These are phyloP conservation scores for Casuarina glauca DNA, from an alignment of 306 rosid genomes.

Conservation along the genomic window DNA sequence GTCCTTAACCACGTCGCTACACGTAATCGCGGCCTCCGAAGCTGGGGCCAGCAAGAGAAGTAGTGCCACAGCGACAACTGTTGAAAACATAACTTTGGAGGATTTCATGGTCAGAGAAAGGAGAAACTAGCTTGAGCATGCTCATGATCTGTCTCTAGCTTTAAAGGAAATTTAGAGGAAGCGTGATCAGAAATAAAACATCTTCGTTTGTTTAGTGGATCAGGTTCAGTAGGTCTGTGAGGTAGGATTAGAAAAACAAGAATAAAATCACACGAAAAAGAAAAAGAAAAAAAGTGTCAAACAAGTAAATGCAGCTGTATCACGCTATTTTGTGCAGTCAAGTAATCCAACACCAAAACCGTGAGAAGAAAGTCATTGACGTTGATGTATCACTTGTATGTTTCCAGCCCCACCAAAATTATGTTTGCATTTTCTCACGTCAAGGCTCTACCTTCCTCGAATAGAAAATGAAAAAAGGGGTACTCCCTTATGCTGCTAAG, in stretches of 20 bases:
- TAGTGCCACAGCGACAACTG: conserved; percentile 10
- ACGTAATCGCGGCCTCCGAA: conserved; percentile 60
- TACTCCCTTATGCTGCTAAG: not conserved
- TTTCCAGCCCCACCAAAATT: not conserved
- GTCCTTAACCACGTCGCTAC: conserved; percentile 56
- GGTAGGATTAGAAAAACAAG: not conserved
- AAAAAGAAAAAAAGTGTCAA: not conserved
- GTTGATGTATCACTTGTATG: not conserved
- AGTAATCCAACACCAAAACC: not conserved
- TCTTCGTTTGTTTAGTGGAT: too few relatives aligned
- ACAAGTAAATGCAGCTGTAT: not conserved
- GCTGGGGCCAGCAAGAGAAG: conserved; percentile 34
- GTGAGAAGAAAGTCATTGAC: not conserved
- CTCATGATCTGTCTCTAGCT: not conserved
- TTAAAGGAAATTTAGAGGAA: conserved; percentile 34
- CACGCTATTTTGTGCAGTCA: not conserved
- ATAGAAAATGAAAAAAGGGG: too few relatives aligned
- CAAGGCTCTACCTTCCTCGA: not conserved
- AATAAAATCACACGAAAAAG: not conserved
- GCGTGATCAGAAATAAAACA: conserved; percentile 28
- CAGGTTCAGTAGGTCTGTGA: not conserved
- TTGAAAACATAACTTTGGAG: conserved; percentile 1
- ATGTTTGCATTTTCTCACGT: not conserved
- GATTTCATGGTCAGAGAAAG: conserved; percentile 32
- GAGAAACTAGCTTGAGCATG: conserved; percentile 1